A percentile compares a stretch with the other conserved stretches of the same genome.
These are phyloP conservation scores for Phaseolus lunatus DNA, from an alignment of 306 rosid species.

Conservation along the genomic window DNA sequence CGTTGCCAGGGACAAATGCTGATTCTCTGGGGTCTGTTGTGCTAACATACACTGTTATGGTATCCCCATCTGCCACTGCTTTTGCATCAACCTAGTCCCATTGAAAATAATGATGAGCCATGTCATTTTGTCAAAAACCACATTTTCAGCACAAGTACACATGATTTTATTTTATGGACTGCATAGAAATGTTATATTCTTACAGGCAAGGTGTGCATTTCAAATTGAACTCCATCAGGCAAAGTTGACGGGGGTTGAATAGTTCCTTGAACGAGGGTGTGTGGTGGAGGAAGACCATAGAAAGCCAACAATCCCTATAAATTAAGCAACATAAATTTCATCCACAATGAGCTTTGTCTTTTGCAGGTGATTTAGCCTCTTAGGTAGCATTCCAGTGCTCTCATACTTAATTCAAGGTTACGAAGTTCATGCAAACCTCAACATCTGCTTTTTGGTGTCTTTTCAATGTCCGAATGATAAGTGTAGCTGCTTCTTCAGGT, in stretches of 20 bases:
- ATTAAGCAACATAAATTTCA: constrained; percentile 14
- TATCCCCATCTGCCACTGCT: constrained; percentile 94
- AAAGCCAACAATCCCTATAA: constrained; percentile 70
- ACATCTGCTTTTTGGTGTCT: constrained; percentile 80
- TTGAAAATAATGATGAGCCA: constrained; percentile 31
- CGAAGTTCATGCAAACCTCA: constrained; percentile 63
- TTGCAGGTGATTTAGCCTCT: not conserved
- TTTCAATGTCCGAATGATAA: constrained; percentile 72
- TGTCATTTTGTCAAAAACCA: constrained; percentile 32
- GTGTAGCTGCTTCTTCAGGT: constrained; percentile 81
- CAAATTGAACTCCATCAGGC: constrained; percentile 69
- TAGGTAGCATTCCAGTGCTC: not conserved
- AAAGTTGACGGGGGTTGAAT: constrained; percentile 57
- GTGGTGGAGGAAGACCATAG: constrained; percentile 73
- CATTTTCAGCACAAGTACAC: not conserved
- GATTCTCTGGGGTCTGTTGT: constrained; percentile 79
- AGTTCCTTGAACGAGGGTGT: constrained; percentile 52
- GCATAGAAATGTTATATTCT: constrained; percentile 26
- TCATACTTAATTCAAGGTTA: not conserved
- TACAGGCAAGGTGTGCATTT: constrained; percentile 78
- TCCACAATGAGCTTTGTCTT: not conserved
- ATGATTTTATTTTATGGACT: constrained; percentile 5
- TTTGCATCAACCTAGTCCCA: constrained; percentile 73
- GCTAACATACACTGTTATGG: constrained; percentile 85
- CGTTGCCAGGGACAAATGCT: constrained; percentile 60